Evolutionary conservation across 306 rosid species (phyloP).

Genomic region (Vigna radiata): DNA sequence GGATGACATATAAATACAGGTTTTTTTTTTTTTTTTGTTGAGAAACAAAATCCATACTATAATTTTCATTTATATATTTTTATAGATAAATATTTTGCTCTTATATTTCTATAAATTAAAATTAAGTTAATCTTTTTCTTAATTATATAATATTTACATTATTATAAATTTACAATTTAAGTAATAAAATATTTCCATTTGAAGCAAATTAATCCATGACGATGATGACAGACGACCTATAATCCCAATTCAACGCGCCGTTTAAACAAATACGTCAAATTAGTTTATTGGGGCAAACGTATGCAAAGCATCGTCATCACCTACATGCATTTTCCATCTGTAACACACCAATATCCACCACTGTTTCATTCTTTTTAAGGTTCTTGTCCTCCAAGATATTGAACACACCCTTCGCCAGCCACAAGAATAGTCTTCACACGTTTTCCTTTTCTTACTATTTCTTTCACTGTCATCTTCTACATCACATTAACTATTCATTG

Average conservation of each 20-base stretch:
- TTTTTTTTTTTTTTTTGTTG: too few relatives aligned
- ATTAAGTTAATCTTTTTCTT: too few relatives aligned
- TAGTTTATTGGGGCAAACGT: conserved; percentile 9
- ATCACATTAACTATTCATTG: not conserved
- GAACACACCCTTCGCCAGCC: not conserved
- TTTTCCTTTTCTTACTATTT: not conserved
- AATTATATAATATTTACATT: too few relatives aligned
- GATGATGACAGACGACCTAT: too few relatives aligned
- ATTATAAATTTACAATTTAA: too few relatives aligned
- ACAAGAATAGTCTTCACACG: conserved; percentile 15
- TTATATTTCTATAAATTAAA: too few relatives aligned
- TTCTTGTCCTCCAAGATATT: conserved; percentile 43
- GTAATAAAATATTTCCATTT: too few relatives aligned
- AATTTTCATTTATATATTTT: too few relatives aligned
- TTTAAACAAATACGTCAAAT: conserved; percentile 10
- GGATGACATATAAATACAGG: too few relatives aligned
- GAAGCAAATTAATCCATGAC: too few relatives aligned
- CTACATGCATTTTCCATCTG: not conserved
- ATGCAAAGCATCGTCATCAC: conserved; percentile 28
- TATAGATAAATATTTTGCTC: too few relatives aligned
- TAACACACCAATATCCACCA: not conserved
- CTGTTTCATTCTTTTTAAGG: not conserved
- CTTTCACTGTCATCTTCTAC: not conserved
- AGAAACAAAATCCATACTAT: too few relatives aligned
- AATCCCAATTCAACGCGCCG: not conserved